Conservation (phyloP, 192 early-diverging fungal genomes). For the Chytriomyces sp. region DNA sequence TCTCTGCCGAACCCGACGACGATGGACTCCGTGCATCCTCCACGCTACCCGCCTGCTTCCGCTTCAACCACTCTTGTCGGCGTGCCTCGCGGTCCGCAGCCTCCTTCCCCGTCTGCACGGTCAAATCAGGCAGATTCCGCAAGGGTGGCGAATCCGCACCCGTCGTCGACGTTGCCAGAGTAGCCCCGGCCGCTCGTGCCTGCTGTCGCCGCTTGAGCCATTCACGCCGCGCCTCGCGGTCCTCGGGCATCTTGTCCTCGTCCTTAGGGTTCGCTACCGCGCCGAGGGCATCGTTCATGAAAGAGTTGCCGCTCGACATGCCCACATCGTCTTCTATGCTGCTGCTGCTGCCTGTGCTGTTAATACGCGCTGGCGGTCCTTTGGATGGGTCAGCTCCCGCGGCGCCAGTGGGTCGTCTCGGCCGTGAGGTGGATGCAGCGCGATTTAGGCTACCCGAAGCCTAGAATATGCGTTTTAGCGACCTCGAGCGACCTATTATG, state of each 20-base stretch:
- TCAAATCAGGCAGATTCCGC: not conserved
- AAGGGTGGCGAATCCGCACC: not conserved
- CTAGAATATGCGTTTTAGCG: no score
- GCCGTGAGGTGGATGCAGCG: not conserved
- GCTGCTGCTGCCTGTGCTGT: not conserved
- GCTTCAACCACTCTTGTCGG: constrained; percentile 21
- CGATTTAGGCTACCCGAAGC: not conserved
- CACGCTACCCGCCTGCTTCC: not conserved
- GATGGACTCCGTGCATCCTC: not conserved
- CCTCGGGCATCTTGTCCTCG: constrained; percentile 32
- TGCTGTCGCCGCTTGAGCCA: constrained; percentile 31
- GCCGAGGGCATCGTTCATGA: constrained; percentile 5
- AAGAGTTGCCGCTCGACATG: not conserved
- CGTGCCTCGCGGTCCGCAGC: not conserved
- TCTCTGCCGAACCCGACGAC: not conserved
- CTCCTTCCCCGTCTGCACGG: not conserved
- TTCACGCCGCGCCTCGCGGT: constrained; percentile 29
- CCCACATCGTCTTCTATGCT: not conserved
- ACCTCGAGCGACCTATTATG: no score
- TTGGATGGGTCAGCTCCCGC: not conserved
- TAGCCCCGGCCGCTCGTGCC: not conserved
- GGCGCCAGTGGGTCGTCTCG: not conserved
- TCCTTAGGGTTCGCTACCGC: not conserved
- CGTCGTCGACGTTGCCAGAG: no score
- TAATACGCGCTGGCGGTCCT: not conserved